These are phyloP conservation scores for Grigorovia transvaalensis DNA, from an alignment of 805 yeast genomes.

Conservation along the genomic window DNA sequence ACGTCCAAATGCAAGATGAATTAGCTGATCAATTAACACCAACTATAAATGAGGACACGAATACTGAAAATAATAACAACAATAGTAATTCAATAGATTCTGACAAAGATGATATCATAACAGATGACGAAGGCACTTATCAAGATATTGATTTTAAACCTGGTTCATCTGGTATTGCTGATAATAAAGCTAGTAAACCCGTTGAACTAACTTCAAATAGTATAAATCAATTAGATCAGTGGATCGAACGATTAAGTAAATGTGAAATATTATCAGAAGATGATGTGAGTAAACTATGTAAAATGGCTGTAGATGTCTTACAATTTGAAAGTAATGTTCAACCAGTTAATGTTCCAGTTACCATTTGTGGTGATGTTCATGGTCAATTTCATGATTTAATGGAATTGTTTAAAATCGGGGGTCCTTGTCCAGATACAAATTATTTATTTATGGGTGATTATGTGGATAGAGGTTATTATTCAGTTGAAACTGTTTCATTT, in stretches of 20 bases:
- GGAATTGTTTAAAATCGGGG: slow-evolving; percentile 89
- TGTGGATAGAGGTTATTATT: slow-evolving; percentile 72
- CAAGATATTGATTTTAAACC: slow-evolving; percentile 21
- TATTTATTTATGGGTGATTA: slow-evolving; percentile 87
- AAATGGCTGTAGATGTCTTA: slow-evolving; percentile 83
- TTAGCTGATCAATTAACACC: slow-evolving; percentile 31
- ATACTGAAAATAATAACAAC: slow-evolving; percentile 1
- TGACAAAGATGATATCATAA: slow-evolving; percentile 14
- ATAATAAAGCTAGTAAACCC: slow-evolving; percentile 31
- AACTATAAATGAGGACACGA: slow-evolving; percentile 23
- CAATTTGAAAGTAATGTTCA: slow-evolving; percentile 91
- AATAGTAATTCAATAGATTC: background rate
- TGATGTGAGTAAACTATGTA: slow-evolving; percentile 70
- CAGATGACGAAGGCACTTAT: slow-evolving; percentile 19
- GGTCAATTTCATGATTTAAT: slow-evolving; percentile 93
- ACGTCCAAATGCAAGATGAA: slow-evolving; percentile 79
- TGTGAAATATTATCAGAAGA: slow-evolving; percentile 78
- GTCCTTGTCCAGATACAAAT: slow-evolving; percentile 86
- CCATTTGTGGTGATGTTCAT: slow-evolving; percentile 95
- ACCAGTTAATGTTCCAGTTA: slow-evolving; percentile 91
- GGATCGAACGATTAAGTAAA: slow-evolving; percentile 71
- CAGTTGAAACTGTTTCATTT: slow-evolving; percentile 85
- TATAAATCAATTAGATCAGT: slow-evolving; percentile 66
- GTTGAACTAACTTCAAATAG: slow-evolving; percentile 34
- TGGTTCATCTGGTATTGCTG: slow-evolving; percentile 31